Evolutionary conservation across 345 rosid genomes (phyloP).

Genomic region (Luvunga scandens): DNA sequence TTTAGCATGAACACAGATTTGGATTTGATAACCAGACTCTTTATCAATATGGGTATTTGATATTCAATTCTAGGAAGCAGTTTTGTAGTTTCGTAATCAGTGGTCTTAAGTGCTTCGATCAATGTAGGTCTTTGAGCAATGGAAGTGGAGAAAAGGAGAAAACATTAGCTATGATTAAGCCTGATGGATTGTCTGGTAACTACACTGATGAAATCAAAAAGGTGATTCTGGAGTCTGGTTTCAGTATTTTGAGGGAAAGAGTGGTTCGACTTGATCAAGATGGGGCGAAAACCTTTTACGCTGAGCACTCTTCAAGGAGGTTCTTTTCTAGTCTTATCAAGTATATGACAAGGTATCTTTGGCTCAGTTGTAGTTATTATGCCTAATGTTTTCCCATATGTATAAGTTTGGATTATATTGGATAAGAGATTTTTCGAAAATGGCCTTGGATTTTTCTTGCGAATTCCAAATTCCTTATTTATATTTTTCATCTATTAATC

Average conservation of each 20-base stretch:
- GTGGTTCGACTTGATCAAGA: conserved; percentile 52
- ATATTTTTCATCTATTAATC: background rate
- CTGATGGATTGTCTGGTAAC: conserved; percentile 74
- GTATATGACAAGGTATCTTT: conserved; percentile 70
- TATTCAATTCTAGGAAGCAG: background rate
- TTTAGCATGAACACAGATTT: background rate
- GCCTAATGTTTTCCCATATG: background rate
- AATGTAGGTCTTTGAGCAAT: conserved; percentile 32
- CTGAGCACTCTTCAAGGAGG: conserved; percentile 61
- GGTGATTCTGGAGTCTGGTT: conserved; percentile 48
- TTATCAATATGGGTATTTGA: background rate
- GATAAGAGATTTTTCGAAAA: background rate
- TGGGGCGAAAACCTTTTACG: conserved; percentile 55
- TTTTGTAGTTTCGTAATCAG: background rate
- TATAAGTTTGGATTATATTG: background rate
- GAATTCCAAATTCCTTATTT: background rate
- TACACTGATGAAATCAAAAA: conserved; percentile 52
- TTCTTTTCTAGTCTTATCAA: conserved; percentile 64
- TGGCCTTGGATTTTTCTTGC: background rate
- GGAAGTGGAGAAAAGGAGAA: conserved; percentile 40
- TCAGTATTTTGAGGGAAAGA: conserved; percentile 50
- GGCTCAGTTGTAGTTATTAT: background rate
- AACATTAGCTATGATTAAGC: conserved; percentile 78
- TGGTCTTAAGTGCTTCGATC: background rate
- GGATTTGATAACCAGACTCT: background rate